These are phyloP conservation scores for Trypanosoma rangeli DNA, from an alignment of 208 protist species.

Conservation along the genomic window DNA sequence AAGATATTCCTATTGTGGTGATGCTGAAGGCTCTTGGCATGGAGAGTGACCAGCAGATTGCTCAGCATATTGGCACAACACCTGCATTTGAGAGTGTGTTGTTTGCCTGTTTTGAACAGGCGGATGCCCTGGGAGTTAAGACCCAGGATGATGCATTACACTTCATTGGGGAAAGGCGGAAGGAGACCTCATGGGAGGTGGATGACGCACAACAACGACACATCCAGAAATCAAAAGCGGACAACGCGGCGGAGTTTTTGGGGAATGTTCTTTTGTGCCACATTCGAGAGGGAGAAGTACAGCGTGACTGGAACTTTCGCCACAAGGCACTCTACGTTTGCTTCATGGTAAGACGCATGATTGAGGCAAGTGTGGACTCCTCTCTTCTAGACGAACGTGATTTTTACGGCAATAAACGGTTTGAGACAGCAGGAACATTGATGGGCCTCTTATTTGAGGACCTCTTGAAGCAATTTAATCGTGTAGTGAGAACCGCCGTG, in stretches of 20 bases:
- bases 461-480: slow-evolving; percentile 98
- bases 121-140: slow-evolving; percentile 70
- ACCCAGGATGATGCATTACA: slow-evolving; percentile 95
- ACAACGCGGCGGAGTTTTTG: slow-evolving; percentile 95
- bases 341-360: slow-evolving; percentile 97
- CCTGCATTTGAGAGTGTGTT: slow-evolving; percentile 88
- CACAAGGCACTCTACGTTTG: slow-evolving; percentile 97
- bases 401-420: slow-evolving; percentile 99
- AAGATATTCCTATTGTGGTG: slow-evolving; percentile 98
- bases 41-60: slow-evolving; percentile 98
- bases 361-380: slow-evolving; percentile 91
- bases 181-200: slow-evolving; percentile 72
- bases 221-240: slow-evolving; percentile 80
- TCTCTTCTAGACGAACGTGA: slow-evolving; percentile 97
- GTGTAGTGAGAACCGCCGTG: slow-evolving; percentile 92
- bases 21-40: slow-evolving; percentile 98
- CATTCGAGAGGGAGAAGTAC: slow-evolving; percentile 88
- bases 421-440: slow-evolving; percentile 98
- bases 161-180: slow-evolving; percentile 96
- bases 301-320: slow-evolving; percentile 96
- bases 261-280: slow-evolving; percentile 94
- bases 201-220: slow-evolving; percentile 69
- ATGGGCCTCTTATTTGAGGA: slow-evolving; percentile 99
- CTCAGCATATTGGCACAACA: slow-evolving; percentile 96
- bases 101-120: slow-evolving; percentile 97